Evolutionary conservation across 2,329 filamentous ascomycete species (phyloP), one percentile per base, ranked within the genome.

Genomic region (Mollisia scopiformis): DNA sequence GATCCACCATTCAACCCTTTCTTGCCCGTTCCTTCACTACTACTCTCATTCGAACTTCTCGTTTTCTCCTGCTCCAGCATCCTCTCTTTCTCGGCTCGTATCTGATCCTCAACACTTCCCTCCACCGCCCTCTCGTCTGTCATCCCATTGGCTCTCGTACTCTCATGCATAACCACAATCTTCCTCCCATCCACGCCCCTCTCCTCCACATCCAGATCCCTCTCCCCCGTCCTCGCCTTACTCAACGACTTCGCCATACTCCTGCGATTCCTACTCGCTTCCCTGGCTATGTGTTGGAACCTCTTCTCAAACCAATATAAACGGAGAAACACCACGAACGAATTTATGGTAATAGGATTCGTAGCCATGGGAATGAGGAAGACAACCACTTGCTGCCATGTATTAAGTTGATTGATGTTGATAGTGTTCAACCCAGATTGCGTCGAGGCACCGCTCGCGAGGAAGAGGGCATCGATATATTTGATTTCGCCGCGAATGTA

Each of bases 281-380:
- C 91, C 33, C 82, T 83, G 14, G 90, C 93, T 66, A 97, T 85
- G 69, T 91, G 84, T 73, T 96, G 90, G 73, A 99, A 98, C 7
- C 93, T 87, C 76, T 96, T 97, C 76, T 99, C 93, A 73, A 99
- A 99, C 94, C 94, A 99, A 77, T 97, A 97, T 1, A 99, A 81
- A 27, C 95, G 90, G 14, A 98, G 83, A 69, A 97, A 94, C 7
- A 99, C 95, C 47, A 99, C 92, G 47, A 86, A 90, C 1, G 90
- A 86, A 72, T 96, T 88, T 69, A 97, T 88, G 50, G 90, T 88
- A 63, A 97, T 95, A 0, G 93, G 93, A 54, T 92, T 96, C 27
- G 89, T 87, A 13, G 92, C 69, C 81, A 92, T 88, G 3, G 89
- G 80, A 41, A 91, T 81, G 6, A 93, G 70, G 69, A 89, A 93